Conservation (phyloP, 2,329 filamentous ascomycete species). For the Trichoderma simmonsii region DNA sequence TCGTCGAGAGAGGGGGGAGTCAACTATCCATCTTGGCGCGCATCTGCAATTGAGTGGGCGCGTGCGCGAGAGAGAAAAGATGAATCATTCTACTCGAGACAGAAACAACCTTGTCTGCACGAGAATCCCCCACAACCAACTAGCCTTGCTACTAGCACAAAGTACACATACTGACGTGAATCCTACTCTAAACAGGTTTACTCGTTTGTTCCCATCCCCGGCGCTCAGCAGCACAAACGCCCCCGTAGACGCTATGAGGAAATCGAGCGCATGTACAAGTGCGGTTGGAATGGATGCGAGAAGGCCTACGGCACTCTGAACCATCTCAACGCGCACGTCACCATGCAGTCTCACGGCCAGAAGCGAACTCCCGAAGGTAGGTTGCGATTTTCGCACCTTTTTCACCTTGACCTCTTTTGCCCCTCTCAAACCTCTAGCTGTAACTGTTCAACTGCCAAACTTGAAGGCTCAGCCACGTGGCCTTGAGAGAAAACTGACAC, state of each 20-base stretch:
- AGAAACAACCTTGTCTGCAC: not conserved
- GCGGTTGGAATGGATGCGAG: conserved; percentile 96
- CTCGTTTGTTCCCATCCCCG: conserved; percentile 95
- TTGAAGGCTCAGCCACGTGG: not conserved
- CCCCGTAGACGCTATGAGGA: conserved; percentile 93
- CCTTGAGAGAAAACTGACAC: not conserved
- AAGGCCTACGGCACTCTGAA: conserved; percentile 98
- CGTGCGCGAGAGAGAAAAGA: not conserved
- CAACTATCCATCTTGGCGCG: not conserved
- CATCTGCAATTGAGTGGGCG: not conserved
- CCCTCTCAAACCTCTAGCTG: not conserved
- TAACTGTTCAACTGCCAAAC: not conserved
- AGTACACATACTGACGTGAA: not conserved
- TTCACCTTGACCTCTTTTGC: not conserved
- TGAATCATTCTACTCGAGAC: not conserved
- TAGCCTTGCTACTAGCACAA: not conserved
- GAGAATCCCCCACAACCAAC: not conserved
- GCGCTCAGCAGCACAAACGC: conserved; percentile 94
- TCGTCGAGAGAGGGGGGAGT: not conserved
- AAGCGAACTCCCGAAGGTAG: conserved; percentile 97
- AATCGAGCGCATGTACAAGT: conserved; percentile 99
- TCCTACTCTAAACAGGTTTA: conserved; percentile 69
- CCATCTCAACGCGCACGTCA: conserved; percentile 96
- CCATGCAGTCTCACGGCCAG: conserved; percentile 93
- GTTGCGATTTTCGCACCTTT: conserved; percentile 29